Evolutionary conservation across 2,329 filamentous ascomycete genomes (phyloP).

Genomic region (Chaetothyriales sp.): DNA sequence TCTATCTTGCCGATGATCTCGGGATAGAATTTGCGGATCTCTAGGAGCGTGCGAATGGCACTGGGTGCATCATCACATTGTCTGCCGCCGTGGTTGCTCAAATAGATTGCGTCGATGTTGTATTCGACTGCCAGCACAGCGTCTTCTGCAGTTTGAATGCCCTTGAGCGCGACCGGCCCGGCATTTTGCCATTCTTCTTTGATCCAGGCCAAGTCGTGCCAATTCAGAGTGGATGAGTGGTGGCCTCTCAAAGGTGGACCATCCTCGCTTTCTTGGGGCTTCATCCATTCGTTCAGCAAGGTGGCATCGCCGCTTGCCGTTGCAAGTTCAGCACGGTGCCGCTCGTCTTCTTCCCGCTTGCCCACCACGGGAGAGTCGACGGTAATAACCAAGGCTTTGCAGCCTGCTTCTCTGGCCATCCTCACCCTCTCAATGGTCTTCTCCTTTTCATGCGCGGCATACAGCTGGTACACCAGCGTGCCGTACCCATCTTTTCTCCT

Average conservation of each 20-base stretch:
- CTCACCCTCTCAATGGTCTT: constrained; percentile 36
- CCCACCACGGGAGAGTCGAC: constrained; percentile 27
- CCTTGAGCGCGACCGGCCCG: constrained; percentile 44
- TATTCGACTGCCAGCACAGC: constrained; percentile 36
- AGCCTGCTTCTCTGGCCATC: constrained; percentile 16
- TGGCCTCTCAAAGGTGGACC: constrained; percentile 39
- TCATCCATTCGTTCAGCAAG: constrained; percentile 23
- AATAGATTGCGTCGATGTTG: constrained; percentile 40
- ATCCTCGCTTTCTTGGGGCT: constrained; percentile 39
- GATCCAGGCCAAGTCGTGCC: constrained; percentile 41
- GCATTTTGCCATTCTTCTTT: constrained; percentile 31
- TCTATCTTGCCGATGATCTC: constrained; percentile 38
- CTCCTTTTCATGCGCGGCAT: constrained; percentile 37
- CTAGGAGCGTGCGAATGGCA: constrained; percentile 38
- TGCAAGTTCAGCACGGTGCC: constrained; percentile 33
- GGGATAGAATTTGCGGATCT: constrained; percentile 38
- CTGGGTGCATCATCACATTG: constrained; percentile 39
- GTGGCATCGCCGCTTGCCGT: constrained; percentile 9
- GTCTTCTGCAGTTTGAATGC: constrained; percentile 43
- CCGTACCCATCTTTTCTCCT: constrained; percentile 1
- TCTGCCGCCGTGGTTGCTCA: constrained; percentile 47
- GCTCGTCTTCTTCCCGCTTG: constrained; percentile 45
- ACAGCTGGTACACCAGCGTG: constrained; percentile 30
- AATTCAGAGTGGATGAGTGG: constrained; percentile 39
- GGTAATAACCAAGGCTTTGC: constrained; percentile 17